These are phyloP conservation scores for Syncephalastrum contaminatum DNA, from an alignment of 371 early-diverging fungal species.

Conservation along the genomic window DNA sequence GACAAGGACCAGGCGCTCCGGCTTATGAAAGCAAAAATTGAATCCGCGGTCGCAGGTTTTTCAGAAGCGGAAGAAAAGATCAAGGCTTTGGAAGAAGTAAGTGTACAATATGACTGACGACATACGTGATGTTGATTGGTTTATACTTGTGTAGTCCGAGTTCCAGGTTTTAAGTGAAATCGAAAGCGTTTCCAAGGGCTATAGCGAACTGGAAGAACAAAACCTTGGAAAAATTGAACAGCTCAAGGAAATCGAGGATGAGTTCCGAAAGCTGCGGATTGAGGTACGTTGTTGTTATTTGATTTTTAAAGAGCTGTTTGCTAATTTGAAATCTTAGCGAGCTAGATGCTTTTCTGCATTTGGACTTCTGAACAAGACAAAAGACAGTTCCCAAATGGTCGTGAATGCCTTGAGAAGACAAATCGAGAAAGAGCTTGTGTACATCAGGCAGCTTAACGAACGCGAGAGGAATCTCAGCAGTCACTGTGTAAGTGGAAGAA, in stretches of 20 bases:
- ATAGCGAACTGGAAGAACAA: conserved; percentile 78
- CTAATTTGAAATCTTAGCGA: conserved; percentile 31
- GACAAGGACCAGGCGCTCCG: conserved; percentile 7
- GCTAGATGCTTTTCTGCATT: conserved; percentile 75
- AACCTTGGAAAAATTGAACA: conserved; percentile 74
- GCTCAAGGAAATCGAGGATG: conserved; percentile 75
- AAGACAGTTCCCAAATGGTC: conserved; percentile 58
- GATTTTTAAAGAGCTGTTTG: background rate
- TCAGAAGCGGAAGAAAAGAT: background rate
- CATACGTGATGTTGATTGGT: background rate
- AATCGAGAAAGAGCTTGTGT: conserved; percentile 81
- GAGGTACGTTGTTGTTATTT: conserved; percentile 43
- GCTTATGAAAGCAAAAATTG: conserved; percentile 9
- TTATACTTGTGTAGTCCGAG: conserved; percentile 22
- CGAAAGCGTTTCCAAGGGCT: conserved; percentile 74
- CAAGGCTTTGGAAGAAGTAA: conserved; percentile 4
- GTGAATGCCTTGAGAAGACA: conserved; percentile 70
- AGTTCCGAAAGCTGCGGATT: conserved; percentile 66
- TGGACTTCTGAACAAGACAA: conserved; percentile 64
- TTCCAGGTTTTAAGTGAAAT: conserved; percentile 71
- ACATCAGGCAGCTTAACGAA: conserved; percentile 71
- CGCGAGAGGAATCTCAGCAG: conserved; percentile 64
- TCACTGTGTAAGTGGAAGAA: conserved; percentile 52
- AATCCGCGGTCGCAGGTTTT: too few species aligned
- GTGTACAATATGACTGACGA: background rate